A percentile compares a stretch with the other conserved stretches of the same genome.
Evolutionary conservation across 2,329 filamentous ascomycete genomes (phyloP).

Genomic region (Penicillium sp.): DNA sequence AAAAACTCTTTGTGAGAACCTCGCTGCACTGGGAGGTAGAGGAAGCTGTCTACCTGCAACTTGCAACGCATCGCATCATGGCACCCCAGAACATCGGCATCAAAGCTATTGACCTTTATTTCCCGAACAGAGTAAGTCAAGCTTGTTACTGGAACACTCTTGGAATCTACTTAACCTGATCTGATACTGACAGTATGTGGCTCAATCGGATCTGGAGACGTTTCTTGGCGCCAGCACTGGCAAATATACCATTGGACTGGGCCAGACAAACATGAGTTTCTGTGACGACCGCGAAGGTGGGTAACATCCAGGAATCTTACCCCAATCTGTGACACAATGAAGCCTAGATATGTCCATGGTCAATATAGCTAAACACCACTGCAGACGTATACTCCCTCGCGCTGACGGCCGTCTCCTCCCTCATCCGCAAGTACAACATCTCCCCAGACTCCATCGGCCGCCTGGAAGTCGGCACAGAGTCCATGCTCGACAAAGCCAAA

Average conservation of each 20-base stretch:
- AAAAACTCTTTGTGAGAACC: background rate
- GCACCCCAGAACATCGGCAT: constrained; percentile 86
- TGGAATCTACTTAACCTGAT: background rate
- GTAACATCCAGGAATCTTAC: constrained; percentile 17
- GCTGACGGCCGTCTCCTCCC: constrained; percentile 74
- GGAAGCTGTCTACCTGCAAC: background rate
- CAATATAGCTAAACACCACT: background rate
- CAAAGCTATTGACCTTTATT: constrained; percentile 90
- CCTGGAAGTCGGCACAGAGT: constrained; percentile 83
- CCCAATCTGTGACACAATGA: background rate
- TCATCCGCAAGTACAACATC: constrained; percentile 81
- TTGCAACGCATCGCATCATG: constrained; percentile 53
- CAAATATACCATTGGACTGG: constrained; percentile 89
- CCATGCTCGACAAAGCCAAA: constrained; percentile 85
- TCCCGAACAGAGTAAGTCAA: constrained; percentile 74
- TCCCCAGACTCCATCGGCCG: constrained; percentile 76
- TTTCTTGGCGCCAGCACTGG: constrained; percentile 79
- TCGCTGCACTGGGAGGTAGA: background rate
- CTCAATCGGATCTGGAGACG: constrained; percentile 79
- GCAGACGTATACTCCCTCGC: constrained; percentile 85
- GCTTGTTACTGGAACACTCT: background rate
- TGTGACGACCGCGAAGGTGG: constrained; percentile 85
- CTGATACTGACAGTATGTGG: constrained; percentile 66
- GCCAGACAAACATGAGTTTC: constrained; percentile 90
- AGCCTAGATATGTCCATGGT: background rate